Conservation (phyloP, 306 rosid species). For the Canavalia gladiata region DNA sequence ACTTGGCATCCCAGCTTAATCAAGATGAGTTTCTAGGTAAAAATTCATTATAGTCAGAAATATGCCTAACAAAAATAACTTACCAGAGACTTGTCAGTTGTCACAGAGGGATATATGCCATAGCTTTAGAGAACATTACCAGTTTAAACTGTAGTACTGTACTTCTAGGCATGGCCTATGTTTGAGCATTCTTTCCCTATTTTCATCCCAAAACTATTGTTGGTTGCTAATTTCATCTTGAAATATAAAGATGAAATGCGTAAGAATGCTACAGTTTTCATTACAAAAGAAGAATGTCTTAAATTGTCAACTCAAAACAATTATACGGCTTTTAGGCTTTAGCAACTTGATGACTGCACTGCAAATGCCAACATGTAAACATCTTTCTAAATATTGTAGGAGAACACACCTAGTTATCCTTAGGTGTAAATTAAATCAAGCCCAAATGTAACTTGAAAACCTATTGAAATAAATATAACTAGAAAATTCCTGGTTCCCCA, state of each 20-base stretch:
- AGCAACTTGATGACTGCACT: conserved; percentile 18
- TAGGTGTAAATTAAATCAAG: conserved; percentile 23
- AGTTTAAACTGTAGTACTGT: background rate
- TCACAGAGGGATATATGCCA: conserved; percentile 33
- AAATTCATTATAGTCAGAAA: conserved; percentile 44
- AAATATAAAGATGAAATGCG: background rate
- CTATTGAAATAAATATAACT: background rate
- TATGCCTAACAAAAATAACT: background rate
- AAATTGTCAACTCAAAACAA: conserved; percentile 5
- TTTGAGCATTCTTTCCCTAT: background rate
- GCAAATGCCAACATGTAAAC: conserved; percentile 24
- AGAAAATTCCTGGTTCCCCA: background rate
- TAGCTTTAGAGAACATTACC: background rate
- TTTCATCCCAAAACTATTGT: background rate
- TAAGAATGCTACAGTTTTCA: conserved; percentile 3
- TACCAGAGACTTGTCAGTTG: background rate
- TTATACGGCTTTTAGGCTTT: background rate
- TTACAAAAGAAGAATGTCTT: background rate
- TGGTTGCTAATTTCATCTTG: background rate
- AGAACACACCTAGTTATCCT: background rate
- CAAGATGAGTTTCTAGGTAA: conserved; percentile 37
- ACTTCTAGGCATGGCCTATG: background rate
- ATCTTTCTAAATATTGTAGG: conserved; percentile 5
- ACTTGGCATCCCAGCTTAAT: background rate
- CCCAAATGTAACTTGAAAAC: background rate